Percentiles rank a stretch among this genome's conserved stretches.
phyloP scores from a whole-genome alignment of 371 early-diverging fungal genomes.

The Synchytrium microbalum region DNA sequence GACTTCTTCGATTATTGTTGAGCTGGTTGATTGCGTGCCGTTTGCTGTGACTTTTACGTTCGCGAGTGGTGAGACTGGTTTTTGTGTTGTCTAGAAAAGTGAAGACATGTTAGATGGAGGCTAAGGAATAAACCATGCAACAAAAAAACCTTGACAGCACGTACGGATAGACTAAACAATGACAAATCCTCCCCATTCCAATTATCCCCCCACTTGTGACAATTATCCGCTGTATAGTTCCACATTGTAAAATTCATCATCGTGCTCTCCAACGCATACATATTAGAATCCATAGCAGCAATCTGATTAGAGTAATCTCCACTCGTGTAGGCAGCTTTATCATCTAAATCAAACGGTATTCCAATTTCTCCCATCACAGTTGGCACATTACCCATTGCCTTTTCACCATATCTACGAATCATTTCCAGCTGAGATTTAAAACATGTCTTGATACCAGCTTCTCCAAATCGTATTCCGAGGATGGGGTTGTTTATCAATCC shows the following conservation, averaged over 20 bases:
- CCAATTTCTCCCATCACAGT: slow-evolving; percentile 68
- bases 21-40: background rate
- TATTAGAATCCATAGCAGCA: slow-evolving; percentile 58
- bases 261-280: slow-evolving; percentile 48
- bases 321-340: slow-evolving; percentile 47
- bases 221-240: slow-evolving; percentile 73
- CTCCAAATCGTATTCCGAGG: slow-evolving; percentile 24
- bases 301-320: slow-evolving; percentile 59
- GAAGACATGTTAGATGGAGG: background rate
- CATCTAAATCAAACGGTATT: slow-evolving; percentile 73
- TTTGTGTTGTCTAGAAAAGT: background rate
- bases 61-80: background rate
- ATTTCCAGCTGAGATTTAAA: slow-evolving; percentile 20
- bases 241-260: slow-evolving; percentile 71
- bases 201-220: slow-evolving; percentile 62
- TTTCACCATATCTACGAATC: slow-evolving; percentile 21
- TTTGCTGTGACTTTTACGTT: background rate
- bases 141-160: background rate
- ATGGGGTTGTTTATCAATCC: slow-evolving; percentile 20
- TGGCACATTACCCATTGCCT: slow-evolving; percentile 19
- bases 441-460: slow-evolving; percentile 19
- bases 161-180: slow-evolving; percentile 31
- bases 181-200: slow-evolving; percentile 86
- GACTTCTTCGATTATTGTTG: background rate
- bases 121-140: background rate